Evolutionary conservation across 1,139 yeast genomes (phyloP).

Genomic region (Tardiomyces digboiensis): DNA sequence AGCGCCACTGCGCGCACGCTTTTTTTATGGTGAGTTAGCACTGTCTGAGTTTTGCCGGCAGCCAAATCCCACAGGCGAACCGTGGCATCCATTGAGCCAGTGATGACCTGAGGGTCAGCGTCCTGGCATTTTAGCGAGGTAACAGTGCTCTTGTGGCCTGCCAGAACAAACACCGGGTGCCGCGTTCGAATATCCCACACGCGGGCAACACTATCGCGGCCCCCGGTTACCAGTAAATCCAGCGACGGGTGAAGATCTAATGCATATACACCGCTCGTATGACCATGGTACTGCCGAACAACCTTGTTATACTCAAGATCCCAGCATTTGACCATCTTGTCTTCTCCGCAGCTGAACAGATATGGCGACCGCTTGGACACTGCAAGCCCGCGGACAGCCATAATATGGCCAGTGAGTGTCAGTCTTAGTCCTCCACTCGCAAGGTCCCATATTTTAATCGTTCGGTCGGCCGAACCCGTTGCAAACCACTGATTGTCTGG

Average conservation of each 20-base stretch:
- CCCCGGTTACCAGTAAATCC: constrained; percentile 82
- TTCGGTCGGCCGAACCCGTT: constrained; percentile 82
- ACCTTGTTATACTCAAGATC: constrained; percentile 82
- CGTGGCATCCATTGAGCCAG: constrained; percentile 81
- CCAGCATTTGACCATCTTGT: constrained; percentile 94
- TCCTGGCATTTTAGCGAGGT: constrained; percentile 58
- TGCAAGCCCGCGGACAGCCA: constrained; percentile 75
- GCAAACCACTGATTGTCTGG: constrained; percentile 89
- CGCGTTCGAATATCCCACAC: constrained; percentile 93
- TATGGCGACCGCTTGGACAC: constrained; percentile 76
- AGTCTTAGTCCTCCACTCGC: constrained; percentile 62
- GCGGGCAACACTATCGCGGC: constrained; percentile 78
- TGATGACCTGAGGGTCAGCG: constrained; percentile 76
- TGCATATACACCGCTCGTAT: constrained; percentile 80
- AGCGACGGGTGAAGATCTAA: constrained; percentile 80
- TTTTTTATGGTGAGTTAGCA: constrained; percentile 76
- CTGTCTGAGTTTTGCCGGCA: constrained; percentile 50
- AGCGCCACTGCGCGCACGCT: constrained; percentile 65
- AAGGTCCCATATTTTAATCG: constrained; percentile 88
- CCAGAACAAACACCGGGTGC: constrained; percentile 60
- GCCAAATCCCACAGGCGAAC: constrained; percentile 82
- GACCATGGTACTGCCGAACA: constrained; percentile 88
- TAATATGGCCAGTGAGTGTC: constrained; percentile 81
- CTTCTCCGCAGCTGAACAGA: constrained; percentile 88
- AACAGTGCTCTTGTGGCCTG: constrained; percentile 77